Percentiles rank a stretch among this genome's conserved stretches.
phyloP scores from a whole-genome alignment of 148 eudicot genomes.

The Arctostaphylos glauca region DNA sequence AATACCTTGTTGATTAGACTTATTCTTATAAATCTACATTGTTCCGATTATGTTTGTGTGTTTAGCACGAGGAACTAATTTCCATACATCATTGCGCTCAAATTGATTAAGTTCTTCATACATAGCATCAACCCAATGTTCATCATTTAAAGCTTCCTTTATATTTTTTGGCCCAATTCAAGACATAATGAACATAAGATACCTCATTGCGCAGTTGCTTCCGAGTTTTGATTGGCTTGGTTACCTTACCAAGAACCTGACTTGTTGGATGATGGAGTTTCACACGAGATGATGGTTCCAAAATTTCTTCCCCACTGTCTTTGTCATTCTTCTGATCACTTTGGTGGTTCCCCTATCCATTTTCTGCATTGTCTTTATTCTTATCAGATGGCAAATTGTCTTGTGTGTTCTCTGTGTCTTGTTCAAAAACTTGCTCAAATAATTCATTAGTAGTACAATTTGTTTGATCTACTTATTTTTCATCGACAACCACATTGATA shows the following conservation, averaged over 20 bases:
- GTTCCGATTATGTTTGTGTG: no score
- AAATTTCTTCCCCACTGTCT: background rate
- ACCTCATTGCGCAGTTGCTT: background rate
- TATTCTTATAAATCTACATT: no score
- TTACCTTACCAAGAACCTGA: background rate
- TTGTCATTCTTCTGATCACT: no score
- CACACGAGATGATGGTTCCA: background rate
- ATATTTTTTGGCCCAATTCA: background rate
- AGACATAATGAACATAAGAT: background rate
- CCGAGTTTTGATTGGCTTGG: background rate
- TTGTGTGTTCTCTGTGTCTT: no score
- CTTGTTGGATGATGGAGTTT: background rate
- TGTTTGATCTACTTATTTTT: no score
- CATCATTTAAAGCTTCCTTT: background rate
- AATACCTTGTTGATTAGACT: no score
- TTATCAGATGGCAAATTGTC: no score
- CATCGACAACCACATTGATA: background rate
- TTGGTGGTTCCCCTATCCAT: no score
- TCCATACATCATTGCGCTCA: background rate
- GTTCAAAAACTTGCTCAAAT: background rate
- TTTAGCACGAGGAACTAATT: no score
- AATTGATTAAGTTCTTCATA: background rate
- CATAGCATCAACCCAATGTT: background rate
- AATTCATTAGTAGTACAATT: no score
- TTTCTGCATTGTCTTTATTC: background rate